Percentiles rank a stretch among this genome's conserved stretches.
Conservation (phyloP, 2,329 filamentous ascomycete species). For the Hirsutella rhossiliensis region DNA sequence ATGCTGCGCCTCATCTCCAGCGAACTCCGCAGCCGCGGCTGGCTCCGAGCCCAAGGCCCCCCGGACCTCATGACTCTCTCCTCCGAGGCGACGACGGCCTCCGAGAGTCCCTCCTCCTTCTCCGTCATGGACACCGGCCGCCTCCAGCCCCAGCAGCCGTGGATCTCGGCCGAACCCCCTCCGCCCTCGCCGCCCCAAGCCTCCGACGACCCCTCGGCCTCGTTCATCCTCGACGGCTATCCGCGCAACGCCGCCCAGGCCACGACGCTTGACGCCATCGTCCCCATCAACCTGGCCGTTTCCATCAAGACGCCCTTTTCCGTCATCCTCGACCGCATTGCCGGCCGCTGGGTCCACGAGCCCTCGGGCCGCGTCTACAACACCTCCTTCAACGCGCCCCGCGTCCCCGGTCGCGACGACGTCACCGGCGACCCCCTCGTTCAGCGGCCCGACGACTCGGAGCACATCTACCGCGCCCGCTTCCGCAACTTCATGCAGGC, state of each 20-base stretch:
- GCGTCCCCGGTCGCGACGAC: conserved; percentile 72
- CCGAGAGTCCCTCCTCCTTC: conserved; percentile 17
- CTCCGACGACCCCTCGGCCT: conserved; percentile 63
- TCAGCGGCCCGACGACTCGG: conserved; percentile 74
- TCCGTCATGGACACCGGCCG: conserved; percentile 26
- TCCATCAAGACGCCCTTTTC: conserved; percentile 74
- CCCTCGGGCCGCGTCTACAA: conserved; percentile 91
- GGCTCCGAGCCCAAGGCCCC: conserved; percentile 48
- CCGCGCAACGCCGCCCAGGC: conserved; percentile 81
- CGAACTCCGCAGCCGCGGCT: conserved; percentile 75
- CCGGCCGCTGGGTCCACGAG: conserved; percentile 86
- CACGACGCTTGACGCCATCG: conserved; percentile 59
- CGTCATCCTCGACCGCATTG: conserved; percentile 81
- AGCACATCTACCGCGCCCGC: conserved; percentile 72
- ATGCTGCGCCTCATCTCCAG: conserved; percentile 88
- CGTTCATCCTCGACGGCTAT: conserved; percentile 93
- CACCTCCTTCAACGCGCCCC: conserved; percentile 80
- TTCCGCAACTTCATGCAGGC: conserved; percentile 79
- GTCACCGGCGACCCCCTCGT: conserved; percentile 78
- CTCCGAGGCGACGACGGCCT: conserved; percentile 24
- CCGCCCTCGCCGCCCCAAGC: conserved; percentile 13
- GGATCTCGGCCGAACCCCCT: not conserved
- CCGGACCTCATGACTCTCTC: conserved; percentile 40
- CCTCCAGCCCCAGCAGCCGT: conserved; percentile 20
- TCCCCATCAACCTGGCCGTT: conserved; percentile 92